Conservation (phyloP, 148 eudicot genomes). For the Dianthus caryophyllus region DNA sequence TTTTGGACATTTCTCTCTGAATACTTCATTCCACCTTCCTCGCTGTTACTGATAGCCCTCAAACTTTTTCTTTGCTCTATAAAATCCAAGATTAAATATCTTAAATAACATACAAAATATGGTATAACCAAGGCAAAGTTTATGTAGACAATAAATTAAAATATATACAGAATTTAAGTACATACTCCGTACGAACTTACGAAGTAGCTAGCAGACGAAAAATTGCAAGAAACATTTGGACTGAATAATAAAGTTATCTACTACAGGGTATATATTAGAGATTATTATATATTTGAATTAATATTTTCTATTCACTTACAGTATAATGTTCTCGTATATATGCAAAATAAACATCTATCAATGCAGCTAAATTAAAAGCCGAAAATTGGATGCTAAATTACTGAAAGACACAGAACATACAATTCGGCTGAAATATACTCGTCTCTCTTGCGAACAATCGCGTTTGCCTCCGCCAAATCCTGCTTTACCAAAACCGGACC, state of each 20-base stretch:
- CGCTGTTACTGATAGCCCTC: conserved; percentile 64
- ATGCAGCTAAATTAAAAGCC: background rate
- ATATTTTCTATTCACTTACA: too few species aligned
- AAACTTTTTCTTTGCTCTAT: conserved; percentile 82
- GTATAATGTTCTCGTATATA: too few species aligned
- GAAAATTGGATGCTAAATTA: background rate
- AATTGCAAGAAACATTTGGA: too few species aligned
- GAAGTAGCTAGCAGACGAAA: too few species aligned
- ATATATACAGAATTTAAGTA: too few species aligned
- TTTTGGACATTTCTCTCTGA: conserved; percentile 53
- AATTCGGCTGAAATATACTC: conserved; percentile 95
- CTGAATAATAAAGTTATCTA: too few species aligned
- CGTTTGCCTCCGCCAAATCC: conserved; percentile 97
- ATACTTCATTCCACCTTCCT: conserved; percentile 42
- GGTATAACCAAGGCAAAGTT: too few species aligned
- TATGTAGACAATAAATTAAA: too few species aligned
- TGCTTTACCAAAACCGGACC: conserved; percentile 98
- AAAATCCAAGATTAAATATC: conserved; percentile 18
- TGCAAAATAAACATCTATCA: background rate
- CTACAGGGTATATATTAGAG: too few species aligned
- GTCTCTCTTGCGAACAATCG: conserved; percentile 86
- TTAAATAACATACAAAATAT: background rate
- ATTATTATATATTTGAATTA: too few species aligned
- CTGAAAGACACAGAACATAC: conserved; percentile 36
- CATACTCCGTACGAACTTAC: too few species aligned